Evolutionary conservation across 768 basidiomycete species (phyloP), one percentile per base, ranked within the genome.

Genomic region (Leccinum rimulosum): DNA sequence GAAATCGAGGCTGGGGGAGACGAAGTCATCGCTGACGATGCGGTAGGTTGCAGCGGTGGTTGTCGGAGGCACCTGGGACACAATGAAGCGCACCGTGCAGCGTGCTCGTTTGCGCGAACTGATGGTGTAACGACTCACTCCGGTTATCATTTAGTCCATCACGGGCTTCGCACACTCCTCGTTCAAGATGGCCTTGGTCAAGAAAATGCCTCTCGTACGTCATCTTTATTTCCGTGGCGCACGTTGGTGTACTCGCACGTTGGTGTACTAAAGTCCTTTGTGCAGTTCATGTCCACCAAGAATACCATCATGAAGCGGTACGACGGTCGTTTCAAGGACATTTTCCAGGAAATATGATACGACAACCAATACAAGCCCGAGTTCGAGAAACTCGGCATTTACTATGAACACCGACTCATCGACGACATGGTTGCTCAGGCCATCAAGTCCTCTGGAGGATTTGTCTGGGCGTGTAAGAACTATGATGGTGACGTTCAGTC

Each of bases 381-480:
- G 55, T 95, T 89, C 68, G 86, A 93, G 61, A 80, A 77, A 11
- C 76, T 79, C 6, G 87, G 86, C 8, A 88, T 92, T 66, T 93
- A 90, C 78, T 94, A 94, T 72, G 97, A 98, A 77, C 97, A 99
- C 76, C 91, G 97, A 33, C 85, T 96, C 50, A 95, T 95, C 74
- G 93, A 95, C 73, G 93, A 96, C 78, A 97, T 98, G 95, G 95
- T 98, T 52, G 97, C 97, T 6, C 96, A 98, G 71, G 95, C 83
- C 43, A 86, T 98, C 85, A 99, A 99, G 78, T 95, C 93, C 14
- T 84, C 88, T 0, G 97, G 97, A 50, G 97, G 96, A 31, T 95
- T 93, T 75, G 84, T 88, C 11, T 87, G 85, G 86, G 86, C 86
- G 10, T 78, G 76, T 66, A 87, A 87, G 76, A 87, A 87, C 74